Conservation (phyloP, 176 grass and related monocot species). For the Saccharum spontaneum region DNA sequence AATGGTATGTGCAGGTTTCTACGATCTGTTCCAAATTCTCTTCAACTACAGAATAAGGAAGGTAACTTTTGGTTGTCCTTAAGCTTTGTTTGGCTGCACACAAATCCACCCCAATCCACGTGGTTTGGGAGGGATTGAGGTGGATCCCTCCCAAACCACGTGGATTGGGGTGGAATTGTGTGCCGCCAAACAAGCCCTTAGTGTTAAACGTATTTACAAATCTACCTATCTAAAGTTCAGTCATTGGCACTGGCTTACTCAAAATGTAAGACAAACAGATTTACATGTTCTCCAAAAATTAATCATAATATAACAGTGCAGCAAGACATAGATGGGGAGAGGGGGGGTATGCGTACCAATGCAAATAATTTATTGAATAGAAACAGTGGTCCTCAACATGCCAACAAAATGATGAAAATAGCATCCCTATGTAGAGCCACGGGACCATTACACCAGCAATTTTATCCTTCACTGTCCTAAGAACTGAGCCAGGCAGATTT, state of each 20-base stretch:
- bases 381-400: slow-evolving; percentile 96
- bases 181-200: background rate
- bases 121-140: too few relatives aligned
- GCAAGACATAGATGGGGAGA: background rate
- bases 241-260: background rate
- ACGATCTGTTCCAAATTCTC: background rate
- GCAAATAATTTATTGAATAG: slow-evolving; percentile 99
- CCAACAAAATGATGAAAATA: slow-evolving; percentile 98
- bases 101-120: too few relatives aligned
- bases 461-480: slow-evolving; percentile 75
- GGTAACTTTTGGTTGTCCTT: background rate
- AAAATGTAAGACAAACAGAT: background rate
- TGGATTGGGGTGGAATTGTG: too few relatives aligned
- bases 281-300: slow-evolving; percentile 1
- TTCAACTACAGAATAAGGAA: background rate
- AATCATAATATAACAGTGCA: background rate
- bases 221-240: slow-evolving; percentile 4
- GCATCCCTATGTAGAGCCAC: slow-evolving; percentile 94
- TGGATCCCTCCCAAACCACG: too few relatives aligned
- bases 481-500: slow-evolving; percentile 87
- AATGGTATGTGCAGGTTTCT: background rate
- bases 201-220: background rate
- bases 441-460: slow-evolving; percentile 96
- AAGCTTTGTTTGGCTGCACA: too few relatives aligned
- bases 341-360: slow-evolving; percentile 55